phyloP scores from a whole-genome alignment of 805 yeast species.

The Wickerhamiella dianesei region DNA sequence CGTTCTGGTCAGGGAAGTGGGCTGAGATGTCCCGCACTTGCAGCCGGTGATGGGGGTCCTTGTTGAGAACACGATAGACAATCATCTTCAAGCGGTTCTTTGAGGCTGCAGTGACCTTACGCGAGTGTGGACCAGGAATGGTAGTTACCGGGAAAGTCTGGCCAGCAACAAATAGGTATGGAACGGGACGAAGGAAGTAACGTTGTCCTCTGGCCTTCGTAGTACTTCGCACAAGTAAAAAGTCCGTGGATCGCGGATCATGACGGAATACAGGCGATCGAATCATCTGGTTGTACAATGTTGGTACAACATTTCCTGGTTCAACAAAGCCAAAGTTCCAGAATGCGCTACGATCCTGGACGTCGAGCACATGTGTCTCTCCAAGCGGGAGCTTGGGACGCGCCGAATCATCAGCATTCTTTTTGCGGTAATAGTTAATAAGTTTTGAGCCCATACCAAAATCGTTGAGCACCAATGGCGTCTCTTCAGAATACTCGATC shows the following conservation, averaged over 20 bases:
- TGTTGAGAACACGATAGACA: slow-evolving; percentile 74
- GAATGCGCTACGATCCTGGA: slow-evolving; percentile 90
- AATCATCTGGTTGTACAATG: slow-evolving; percentile 78
- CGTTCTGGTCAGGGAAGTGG: slow-evolving; percentile 94
- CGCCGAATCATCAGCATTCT: slow-evolving; percentile 60
- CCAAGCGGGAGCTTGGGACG: slow-evolving; percentile 85
- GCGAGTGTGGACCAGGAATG: slow-evolving; percentile 94
- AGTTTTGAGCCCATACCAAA: slow-evolving; percentile 94
- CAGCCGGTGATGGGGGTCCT: slow-evolving; percentile 56
- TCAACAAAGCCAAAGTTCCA: slow-evolving; percentile 98
- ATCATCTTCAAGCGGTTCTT: slow-evolving; percentile 88
- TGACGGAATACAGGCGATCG: slow-evolving; percentile 91
- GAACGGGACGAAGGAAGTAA: slow-evolving; percentile 55
- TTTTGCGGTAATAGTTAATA: slow-evolving; percentile 84
- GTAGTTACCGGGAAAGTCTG: slow-evolving; percentile 87
- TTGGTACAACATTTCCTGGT: slow-evolving; percentile 86
- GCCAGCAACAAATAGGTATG: slow-evolving; percentile 74
- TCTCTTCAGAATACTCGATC: slow-evolving; percentile 83
- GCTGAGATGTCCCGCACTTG: slow-evolving; percentile 75
- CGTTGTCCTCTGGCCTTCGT: slow-evolving; percentile 54
- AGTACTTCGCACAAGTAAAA: slow-evolving; percentile 52
- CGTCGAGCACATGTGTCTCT: slow-evolving; percentile 91
- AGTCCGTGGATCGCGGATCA: slow-evolving; percentile 65
- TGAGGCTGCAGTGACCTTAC: slow-evolving; percentile 86
- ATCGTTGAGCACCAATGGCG: slow-evolving; percentile 67